These are phyloP conservation scores for Punctularia strigosozonata DNA, from an alignment of 768 basidiomycete species.

Conservation along the genomic window DNA sequence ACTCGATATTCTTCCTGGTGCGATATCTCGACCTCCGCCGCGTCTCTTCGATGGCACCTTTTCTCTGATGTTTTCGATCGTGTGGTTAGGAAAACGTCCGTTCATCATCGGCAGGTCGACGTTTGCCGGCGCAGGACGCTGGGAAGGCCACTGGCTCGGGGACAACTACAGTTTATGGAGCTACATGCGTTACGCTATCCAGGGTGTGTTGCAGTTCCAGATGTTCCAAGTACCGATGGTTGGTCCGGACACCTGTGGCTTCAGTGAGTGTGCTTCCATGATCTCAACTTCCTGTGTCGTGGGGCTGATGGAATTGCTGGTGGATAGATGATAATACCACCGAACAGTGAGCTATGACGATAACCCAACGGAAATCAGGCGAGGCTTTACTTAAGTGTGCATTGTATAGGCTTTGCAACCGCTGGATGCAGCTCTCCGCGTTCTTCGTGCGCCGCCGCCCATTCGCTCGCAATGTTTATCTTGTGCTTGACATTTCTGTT, in stretches of 20 bases:
- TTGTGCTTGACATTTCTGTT: too few species aligned
- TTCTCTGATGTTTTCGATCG: too few species aligned
- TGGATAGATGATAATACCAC: slow-evolving; percentile 54
- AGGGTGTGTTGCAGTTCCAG: slow-evolving; percentile 78
- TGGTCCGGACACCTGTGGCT: slow-evolving; percentile 69
- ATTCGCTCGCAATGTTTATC: too few species aligned
- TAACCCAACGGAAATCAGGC: too few species aligned
- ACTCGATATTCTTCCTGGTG: slow-evolving; percentile 36
- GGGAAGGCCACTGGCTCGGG: slow-evolving; percentile 70
- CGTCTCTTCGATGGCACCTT: too few species aligned
- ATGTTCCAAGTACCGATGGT: slow-evolving; percentile 78
- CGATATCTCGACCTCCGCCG: too few species aligned
- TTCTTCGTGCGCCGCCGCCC: too few species aligned
- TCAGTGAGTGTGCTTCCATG: slow-evolving; percentile 25
- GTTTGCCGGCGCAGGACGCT: slow-evolving; percentile 55
- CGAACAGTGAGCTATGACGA: too few species aligned
- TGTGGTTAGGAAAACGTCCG: too few species aligned
- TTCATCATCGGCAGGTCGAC: slow-evolving; percentile 64
- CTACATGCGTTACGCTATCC: slow-evolving; percentile 58
- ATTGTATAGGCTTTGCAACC: slow-evolving; percentile 63
- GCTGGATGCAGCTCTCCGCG: slow-evolving; percentile 82
- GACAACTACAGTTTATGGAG: slow-evolving; percentile 72
- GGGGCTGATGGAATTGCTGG: too few species aligned
- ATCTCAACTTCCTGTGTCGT: too few species aligned
- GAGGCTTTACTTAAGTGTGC: too few species aligned